Conservation (phyloP, 1,139 yeast species). For the Candida sp. region DNA sequence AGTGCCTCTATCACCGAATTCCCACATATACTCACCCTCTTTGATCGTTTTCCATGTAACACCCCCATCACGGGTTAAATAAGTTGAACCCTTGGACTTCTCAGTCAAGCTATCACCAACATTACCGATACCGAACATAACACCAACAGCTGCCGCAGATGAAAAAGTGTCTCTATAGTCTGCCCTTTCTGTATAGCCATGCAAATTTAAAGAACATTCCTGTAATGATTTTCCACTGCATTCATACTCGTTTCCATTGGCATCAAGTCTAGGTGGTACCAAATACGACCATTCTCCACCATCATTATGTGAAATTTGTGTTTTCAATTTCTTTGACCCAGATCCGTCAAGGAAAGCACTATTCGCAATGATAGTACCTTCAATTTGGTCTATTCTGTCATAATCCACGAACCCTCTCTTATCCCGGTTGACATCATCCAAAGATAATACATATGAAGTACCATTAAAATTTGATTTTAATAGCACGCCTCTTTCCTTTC, state of each 20-base stretch:
- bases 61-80: constrained; percentile 85
- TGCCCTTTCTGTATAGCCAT: constrained; percentile 85
- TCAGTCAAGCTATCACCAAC: constrained; percentile 65
- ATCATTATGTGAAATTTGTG: constrained; percentile 83
- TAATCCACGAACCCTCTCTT: constrained; percentile 78
- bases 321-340: constrained; percentile 51
- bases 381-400: constrained; percentile 82
- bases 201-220: constrained; percentile 79
- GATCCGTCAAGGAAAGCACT: constrained; percentile 13
- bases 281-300: constrained; percentile 85
- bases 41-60: constrained; percentile 77
- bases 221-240: constrained; percentile 52
- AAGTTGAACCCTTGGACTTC: constrained; percentile 60
- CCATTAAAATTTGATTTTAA: constrained; percentile 95
- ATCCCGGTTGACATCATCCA: constrained; percentile 76
- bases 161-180: constrained; percentile 85
- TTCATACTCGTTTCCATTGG: constrained; percentile 53
- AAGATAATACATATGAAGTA: constrained; percentile 76
- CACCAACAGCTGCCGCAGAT: constrained; percentile 86
- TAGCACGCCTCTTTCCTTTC: constrained; percentile 72
- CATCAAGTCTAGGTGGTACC: constrained; percentile 63
- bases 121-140: constrained; percentile 85
- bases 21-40: constrained; percentile 86
- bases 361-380: constrained; percentile 80
- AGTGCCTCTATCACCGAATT: constrained; percentile 93